Evolutionary conservation across 345 rosid genomes (phyloP).

Genomic region (Camelina neglecta): DNA sequence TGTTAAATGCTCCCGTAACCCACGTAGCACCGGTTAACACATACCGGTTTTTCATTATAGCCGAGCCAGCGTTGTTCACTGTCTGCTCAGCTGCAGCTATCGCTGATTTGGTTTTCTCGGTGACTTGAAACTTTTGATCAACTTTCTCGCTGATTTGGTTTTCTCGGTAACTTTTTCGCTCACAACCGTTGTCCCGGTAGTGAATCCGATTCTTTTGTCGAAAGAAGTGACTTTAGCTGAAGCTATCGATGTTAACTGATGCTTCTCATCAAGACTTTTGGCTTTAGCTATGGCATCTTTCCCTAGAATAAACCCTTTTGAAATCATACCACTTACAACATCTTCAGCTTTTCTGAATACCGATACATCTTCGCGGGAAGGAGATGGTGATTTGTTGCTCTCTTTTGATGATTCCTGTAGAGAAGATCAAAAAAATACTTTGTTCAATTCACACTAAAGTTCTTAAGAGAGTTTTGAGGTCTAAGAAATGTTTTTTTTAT

Average conservation of each 20-base stretch:
- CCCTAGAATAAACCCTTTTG: constrained; percentile 81
- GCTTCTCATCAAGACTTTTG: constrained; percentile 79
- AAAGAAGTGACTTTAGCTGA: constrained; percentile 78
- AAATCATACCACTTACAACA: constrained; percentile 75
- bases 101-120: constrained; percentile 87
- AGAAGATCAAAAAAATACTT: not conserved
- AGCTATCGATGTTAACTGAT: constrained; percentile 77
- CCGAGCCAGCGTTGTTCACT: constrained; percentile 73
- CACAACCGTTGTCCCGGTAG: constrained; percentile 65
- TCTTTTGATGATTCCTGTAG: constrained; percentile 47
- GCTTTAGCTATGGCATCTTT: constrained; percentile 84
- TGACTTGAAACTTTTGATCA: constrained; percentile 88
- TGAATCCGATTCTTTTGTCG: constrained; percentile 76
- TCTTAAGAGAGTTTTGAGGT: not conserved
- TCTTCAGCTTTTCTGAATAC: constrained; percentile 81
- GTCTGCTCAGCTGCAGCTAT: constrained; percentile 79
- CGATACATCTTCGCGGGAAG: constrained; percentile 54
- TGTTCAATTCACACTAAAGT: constrained; percentile 4
- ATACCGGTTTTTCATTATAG: constrained; percentile 85
- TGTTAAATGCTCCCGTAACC: constrained; percentile 80
- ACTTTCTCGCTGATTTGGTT: constrained; percentile 89
- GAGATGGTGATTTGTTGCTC: constrained; percentile 41
- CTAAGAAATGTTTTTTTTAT: not conserved
- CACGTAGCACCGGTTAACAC: constrained; percentile 71
- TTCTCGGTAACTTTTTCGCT: constrained; percentile 81